These are phyloP conservation scores for Pulicaria dysenterica DNA, from an alignment of 129 eudicot genomes.

Conservation along the genomic window DNA sequence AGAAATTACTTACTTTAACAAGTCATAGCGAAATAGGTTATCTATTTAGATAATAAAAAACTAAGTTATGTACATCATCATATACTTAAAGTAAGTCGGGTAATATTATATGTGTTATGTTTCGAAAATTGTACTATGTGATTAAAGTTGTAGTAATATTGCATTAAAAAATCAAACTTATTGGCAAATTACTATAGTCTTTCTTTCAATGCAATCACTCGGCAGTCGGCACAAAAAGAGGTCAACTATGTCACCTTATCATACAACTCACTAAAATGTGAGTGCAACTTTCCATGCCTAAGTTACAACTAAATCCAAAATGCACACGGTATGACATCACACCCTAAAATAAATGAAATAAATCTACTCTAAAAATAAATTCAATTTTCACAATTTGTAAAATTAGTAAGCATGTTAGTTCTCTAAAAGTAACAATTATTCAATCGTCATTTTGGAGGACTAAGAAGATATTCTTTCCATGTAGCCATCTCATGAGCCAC, in stretches of 20 bases:
- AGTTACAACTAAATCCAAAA: conserved; percentile 12
- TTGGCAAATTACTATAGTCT: conserved; percentile 1
- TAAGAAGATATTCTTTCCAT: conserved; percentile 57
- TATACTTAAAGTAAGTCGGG: no score
- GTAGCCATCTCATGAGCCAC: conserved; percentile 64
- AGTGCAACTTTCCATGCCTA: conserved; percentile 24
- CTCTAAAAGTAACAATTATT: conserved; percentile 22
- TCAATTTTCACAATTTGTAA: not conserved
- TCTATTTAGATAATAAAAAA: not conserved
- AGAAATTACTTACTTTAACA: no score
- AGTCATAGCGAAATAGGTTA: no score
- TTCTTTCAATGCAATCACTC: conserved; percentile 25
- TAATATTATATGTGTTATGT: no score
- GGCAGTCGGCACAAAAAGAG: conserved; percentile 2
- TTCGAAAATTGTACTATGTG: no score
- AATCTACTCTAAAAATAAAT: not conserved
- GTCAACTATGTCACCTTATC: conserved; percentile 12
- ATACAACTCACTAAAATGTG: conserved; percentile 37
- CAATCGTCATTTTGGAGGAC: conserved; percentile 14
- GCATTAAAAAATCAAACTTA: not conserved
- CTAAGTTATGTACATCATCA: no score
- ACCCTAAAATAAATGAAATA: conserved; percentile 3
- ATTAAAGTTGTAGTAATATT: no score
- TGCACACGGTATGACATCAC: not conserved
- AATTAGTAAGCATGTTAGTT: not conserved